These are phyloP conservation scores for Fusarium brachygibbosum DNA, from an alignment of 2,329 filamentous ascomycete species.

Conservation along the genomic window DNA sequence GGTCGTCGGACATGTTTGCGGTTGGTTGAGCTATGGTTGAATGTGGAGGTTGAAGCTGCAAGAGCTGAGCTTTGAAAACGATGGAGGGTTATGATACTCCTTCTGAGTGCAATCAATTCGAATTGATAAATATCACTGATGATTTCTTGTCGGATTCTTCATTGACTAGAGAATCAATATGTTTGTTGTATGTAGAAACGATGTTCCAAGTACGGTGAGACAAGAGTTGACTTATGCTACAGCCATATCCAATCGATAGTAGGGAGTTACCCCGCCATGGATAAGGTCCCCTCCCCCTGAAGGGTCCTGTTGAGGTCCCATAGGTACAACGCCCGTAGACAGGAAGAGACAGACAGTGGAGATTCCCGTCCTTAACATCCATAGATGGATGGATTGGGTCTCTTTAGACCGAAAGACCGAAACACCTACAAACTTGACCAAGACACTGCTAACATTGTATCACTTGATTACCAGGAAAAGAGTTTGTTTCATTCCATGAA, in stretches of 20 bases:
- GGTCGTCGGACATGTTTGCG: slow-evolving; percentile 55
- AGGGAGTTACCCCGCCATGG: slow-evolving; percentile 40
- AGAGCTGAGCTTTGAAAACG: slow-evolving; percentile 2
- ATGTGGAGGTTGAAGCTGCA: background rate
- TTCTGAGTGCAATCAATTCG: background rate
- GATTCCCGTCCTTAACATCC: background rate
- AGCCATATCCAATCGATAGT: slow-evolving; percentile 20
- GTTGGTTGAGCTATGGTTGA: slow-evolving; percentile 3
- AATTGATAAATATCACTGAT: background rate
- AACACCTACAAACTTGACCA: background rate
- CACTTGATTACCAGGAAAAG: background rate
- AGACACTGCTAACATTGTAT: background rate
- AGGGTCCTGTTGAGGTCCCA: slow-evolving; percentile 18
- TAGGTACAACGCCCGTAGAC: background rate
- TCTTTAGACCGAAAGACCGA: slow-evolving; percentile 13
- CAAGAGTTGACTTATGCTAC: slow-evolving; percentile 7
- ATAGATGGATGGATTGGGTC: background rate
- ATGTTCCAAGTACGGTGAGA: slow-evolving; percentile 36
- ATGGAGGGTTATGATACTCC: background rate
- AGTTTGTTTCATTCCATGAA: slow-evolving; percentile 50
- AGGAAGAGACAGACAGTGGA: background rate
- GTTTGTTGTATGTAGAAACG: slow-evolving; percentile 11
- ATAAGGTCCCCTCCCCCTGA: slow-evolving; percentile 21
- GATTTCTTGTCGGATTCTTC: background rate
- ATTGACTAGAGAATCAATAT: slow-evolving; percentile 2